phyloP scores from a whole-genome alignment of 129 eudicot species.

The Flaveria robusta region DNA sequence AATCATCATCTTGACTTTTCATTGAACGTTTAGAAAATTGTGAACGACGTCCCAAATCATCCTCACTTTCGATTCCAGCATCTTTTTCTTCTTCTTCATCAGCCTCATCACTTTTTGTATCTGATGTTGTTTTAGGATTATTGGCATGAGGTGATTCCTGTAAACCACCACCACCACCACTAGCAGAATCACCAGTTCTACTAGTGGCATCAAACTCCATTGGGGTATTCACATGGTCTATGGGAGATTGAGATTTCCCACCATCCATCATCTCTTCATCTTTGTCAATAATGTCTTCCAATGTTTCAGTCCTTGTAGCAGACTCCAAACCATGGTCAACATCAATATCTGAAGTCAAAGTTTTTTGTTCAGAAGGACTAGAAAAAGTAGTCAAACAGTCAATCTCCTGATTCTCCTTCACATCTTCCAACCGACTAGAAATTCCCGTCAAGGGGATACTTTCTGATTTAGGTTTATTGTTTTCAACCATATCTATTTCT shows the following conservation, averaged over 20 bases:
- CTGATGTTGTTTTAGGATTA: slow-evolving; percentile 37
- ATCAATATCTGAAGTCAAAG: slow-evolving; percentile 37
- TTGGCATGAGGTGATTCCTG: slow-evolving; percentile 25
- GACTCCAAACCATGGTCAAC: slow-evolving; percentile 33
- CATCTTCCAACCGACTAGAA: slow-evolving; percentile 30
- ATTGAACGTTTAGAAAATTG: slow-evolving; percentile 30
- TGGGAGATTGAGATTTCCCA: slow-evolving; percentile 22
- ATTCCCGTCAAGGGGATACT: too few species aligned
- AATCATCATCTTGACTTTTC: slow-evolving; percentile 30
- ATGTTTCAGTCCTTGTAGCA: slow-evolving; percentile 25
- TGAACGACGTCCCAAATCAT: slow-evolving; percentile 39
- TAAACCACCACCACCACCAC: slow-evolving; percentile 28
- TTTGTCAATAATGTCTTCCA: slow-evolving; percentile 30
- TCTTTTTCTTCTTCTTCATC: slow-evolving; percentile 32
- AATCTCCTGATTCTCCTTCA: slow-evolving; percentile 39
- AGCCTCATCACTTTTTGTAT: slow-evolving; percentile 36
- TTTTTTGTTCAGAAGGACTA: slow-evolving; percentile 20
- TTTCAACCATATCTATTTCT: slow-evolving; percentile 28
- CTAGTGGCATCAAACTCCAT: slow-evolving; percentile 10
- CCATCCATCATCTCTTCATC: slow-evolving; percentile 44
- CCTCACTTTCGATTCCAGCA: slow-evolving; percentile 32
- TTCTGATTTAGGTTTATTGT: not conserved
- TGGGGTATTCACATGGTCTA: slow-evolving; percentile 25
- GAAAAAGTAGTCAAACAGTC: slow-evolving; percentile 28
- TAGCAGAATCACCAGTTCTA: slow-evolving; percentile 10